These are phyloP conservation scores for Hydnum rufescens DNA, from an alignment of 768 basidiomycete genomes.

Conservation along the genomic window DNA sequence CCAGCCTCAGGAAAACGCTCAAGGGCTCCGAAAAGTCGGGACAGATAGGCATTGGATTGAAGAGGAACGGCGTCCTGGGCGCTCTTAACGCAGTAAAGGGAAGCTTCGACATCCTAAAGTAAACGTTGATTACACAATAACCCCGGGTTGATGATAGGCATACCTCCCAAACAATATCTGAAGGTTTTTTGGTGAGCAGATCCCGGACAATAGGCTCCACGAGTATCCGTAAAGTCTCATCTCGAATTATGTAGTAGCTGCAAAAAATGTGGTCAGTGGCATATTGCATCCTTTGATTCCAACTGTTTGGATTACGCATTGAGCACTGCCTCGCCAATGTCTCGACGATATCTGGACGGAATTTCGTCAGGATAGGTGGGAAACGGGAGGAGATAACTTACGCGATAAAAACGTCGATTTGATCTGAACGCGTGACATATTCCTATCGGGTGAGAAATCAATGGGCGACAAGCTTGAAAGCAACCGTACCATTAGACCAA, in stretches of 20 bases:
- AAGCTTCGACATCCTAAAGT: conserved; percentile 66
- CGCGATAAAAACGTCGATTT: conserved; percentile 62
- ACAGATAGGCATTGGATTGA: conserved; percentile 33
- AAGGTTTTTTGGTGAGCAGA: too few relatives aligned
- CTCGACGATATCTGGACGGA: conserved; percentile 47
- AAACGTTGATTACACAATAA: too few relatives aligned
- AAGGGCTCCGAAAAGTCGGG: conserved; percentile 52
- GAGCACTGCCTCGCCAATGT: conserved; percentile 72
- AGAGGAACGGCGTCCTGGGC: conserved; percentile 71
- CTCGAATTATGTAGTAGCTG: conserved; percentile 72
- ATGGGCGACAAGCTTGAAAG: not conserved
- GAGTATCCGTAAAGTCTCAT: conserved; percentile 14
- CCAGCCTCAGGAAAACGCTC: conserved; percentile 46
- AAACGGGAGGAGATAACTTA: conserved; percentile 20
- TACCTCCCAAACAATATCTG: too few relatives aligned
- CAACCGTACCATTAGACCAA: conserved; percentile 49
- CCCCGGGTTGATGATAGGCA: too few relatives aligned
- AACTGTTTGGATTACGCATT: conserved; percentile 43
- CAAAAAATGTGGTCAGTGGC: conserved; percentile 9
- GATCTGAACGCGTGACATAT: too few relatives aligned
- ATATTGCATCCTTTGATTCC: too few relatives aligned
- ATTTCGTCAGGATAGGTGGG: not conserved
- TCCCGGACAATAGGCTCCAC: too few relatives aligned
- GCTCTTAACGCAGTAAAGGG: conserved; percentile 67
- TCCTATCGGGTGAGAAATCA: conserved; percentile 7